Evolutionary conservation across 2,329 filamentous ascomycete species (phyloP), one percentile per base, ranked within the genome.

Genomic region (Alternaria alternata): DNA sequence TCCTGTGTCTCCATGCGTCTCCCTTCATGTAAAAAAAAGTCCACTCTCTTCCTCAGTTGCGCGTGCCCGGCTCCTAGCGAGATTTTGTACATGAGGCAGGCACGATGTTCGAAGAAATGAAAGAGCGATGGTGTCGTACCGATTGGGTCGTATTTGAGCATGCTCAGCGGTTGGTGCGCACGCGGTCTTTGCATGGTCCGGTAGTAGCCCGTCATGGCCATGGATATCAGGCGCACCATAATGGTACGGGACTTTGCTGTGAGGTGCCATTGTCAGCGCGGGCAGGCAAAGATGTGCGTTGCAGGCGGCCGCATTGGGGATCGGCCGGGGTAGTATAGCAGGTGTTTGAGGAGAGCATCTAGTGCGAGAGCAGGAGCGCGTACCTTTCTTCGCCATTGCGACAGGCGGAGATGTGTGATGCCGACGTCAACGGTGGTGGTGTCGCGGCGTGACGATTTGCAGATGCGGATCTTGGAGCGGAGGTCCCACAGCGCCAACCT

Each of bases 191-290:
- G 86, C 80, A 96, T 89, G 54, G 93, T 96, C 81, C 94, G 94
- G 86, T 94, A 99, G 86, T 93, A 99, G 75, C 95, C 95, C 26
- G 95, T 99, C 90, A 97, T 90, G 78, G 95, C 95, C 95, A 99
- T 99, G 66, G 93, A 97, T 79, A 99, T 85, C 69, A 99, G 90
- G 78, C 95, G 94, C 79, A 97, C 94, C 77, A 92, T 88, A 78
- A 99, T 90, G 69, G 94, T 90, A 79, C 96, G 93, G 76, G 94
- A 92, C 85, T 98, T 98, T 63, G 85, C 93, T 96, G 78, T 53
- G 18, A 32, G 9, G 26, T n/a, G 22, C 26, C 49, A 34, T 43
- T 5, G 66, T 75, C 65, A 74, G 72, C 63, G 32, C 14, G 51
- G 51, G 53, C 44, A 12, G 24, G 20, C 24, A 22, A 51, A 20